A percentile compares a stretch with the other conserved stretches of the same genome.
Conservation (phyloP, 192 early-diverging fungal species). For the Podochytrium sp. region DNA sequence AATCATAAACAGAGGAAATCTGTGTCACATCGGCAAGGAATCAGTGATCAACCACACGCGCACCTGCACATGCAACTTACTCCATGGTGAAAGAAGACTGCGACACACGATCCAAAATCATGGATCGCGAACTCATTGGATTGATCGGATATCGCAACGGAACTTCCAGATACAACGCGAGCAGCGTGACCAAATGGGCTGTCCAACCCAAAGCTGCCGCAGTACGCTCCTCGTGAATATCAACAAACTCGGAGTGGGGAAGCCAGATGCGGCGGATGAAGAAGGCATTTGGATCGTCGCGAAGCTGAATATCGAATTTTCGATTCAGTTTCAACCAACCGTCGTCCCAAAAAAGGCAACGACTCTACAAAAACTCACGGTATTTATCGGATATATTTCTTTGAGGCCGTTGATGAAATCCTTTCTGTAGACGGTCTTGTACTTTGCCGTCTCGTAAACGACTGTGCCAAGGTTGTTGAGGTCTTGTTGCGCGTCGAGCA, state of each 20-base stretch:
- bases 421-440: not conserved
- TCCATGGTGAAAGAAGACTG: conserved; percentile 36
- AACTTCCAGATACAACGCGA: conserved; percentile 72
- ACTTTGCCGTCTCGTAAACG: conserved; percentile 9
- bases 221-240: conserved; percentile 57
- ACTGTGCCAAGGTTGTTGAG: not conserved
- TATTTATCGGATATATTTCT: conserved; percentile 42
- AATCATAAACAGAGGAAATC: conserved; percentile 71
- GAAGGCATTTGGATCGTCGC: conserved; percentile 8
- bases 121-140: conserved; percentile 75
- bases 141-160: conserved; percentile 75
- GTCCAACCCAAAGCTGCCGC: conserved; percentile 74
- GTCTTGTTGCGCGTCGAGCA: not conserved
- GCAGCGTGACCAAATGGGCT: conserved; percentile 66
- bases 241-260: conserved; percentile 45
- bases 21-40: conserved; percentile 16
- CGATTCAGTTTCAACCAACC: not conserved
- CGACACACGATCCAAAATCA: conserved; percentile 53
- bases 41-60: not conserved
- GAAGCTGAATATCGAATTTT: conserved; percentile 1
- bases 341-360: not conserved
- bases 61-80: conserved; percentile 19
- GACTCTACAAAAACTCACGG: conserved; percentile 7
- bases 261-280: conserved; percentile 43
- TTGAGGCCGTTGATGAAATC: conserved; percentile 14